Evolutionary conservation across 768 basidiomycete species (phyloP), one percentile per base, ranked within the genome.

Genomic region (Podaxis mareebaensis): DNA sequence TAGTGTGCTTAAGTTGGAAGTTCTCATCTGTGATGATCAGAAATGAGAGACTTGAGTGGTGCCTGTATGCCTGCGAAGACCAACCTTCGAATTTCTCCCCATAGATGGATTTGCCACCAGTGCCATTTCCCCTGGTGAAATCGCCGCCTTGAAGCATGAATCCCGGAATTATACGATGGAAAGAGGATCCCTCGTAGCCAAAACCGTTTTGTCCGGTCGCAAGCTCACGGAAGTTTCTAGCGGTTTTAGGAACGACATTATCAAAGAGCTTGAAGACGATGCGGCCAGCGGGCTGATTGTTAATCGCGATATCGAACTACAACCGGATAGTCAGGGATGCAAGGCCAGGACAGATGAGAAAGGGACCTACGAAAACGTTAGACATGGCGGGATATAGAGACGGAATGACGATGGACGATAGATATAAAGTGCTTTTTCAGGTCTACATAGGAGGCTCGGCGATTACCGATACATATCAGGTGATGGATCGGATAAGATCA

Each of bases 101-200:
- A 64, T 90, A 91, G 72, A 91, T 91, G 26, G 88, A 90, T 76
- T 88, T 91, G 53, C 92, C 92, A 64, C 92, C 92, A 10, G 90
- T 91, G 15, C 92, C 92, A 64, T 90, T 77, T 30, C 75, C 71
- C 17, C 63, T 68, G 66, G 88, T 90, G 74, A 96, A 96, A 73
- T 95, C 93, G 61, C 95, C 95, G 26, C 93, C 94, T 75, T 96
- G 94, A 62, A 93, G 81, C 92, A 94, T 94, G 77, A 94, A 95
- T 48, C 70, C 51, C 20, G 90, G 90, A 71, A 95, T 93, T 70
- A 95, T 78, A 66, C 93, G 90, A 75, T 95, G 93, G 85, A 95
- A 95, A 0, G 42, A 24, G 22, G 79, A 79, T 17, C 86, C 88
- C 55, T 74, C 53, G 78, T 96, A 98, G 52, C 93, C 90, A 63